Conservation (phyloP, 2,329 filamentous ascomycete genomes). For the Remersonia thermophila region DNA sequence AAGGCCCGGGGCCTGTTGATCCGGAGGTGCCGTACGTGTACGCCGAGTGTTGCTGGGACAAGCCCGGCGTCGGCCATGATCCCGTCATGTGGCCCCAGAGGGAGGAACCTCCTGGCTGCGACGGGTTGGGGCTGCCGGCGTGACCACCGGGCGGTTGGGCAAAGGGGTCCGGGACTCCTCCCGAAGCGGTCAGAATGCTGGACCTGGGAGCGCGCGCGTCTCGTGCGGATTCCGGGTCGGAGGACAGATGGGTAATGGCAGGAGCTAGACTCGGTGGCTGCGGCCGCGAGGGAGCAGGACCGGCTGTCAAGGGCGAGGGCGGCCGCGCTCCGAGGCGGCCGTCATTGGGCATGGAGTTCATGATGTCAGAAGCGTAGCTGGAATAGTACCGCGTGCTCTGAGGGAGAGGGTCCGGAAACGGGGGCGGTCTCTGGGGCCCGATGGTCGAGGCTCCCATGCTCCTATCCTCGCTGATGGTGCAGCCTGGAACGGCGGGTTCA, state of each 20-base stretch:
- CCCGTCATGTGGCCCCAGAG: slow-evolving; percentile 36
- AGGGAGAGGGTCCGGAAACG: slow-evolving; percentile 46
- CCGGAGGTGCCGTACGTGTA: slow-evolving; percentile 37
- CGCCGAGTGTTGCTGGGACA: slow-evolving; percentile 18
- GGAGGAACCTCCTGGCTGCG: slow-evolving; percentile 39
- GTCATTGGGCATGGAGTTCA: slow-evolving; percentile 9
- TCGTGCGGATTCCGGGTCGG: slow-evolving; percentile 19
- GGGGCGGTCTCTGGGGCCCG: slow-evolving; percentile 55
- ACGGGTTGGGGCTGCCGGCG: slow-evolving; percentile 44
- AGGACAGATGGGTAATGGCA: slow-evolving; percentile 16
- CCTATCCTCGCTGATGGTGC: neutral
- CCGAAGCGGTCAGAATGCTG: slow-evolving; percentile 31
- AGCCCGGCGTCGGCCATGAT: slow-evolving; percentile 41
- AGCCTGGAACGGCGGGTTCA: neutral
- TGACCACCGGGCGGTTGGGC: slow-evolving; percentile 33
- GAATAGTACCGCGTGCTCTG: slow-evolving; percentile 28
- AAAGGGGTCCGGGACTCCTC: slow-evolving; percentile 20
- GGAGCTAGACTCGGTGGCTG: slow-evolving; percentile 9
- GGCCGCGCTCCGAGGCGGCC: slow-evolving; percentile 4
- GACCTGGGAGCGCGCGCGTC: slow-evolving; percentile 21
- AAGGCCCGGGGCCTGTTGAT: slow-evolving; percentile 35
- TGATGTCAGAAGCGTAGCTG: slow-evolving; percentile 14
- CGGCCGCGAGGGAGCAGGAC: slow-evolving; percentile 23
- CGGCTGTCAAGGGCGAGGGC: slow-evolving; percentile 13
- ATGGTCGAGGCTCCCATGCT: slow-evolving; percentile 37